These are phyloP conservation scores for California macrophylla DNA, from an alignment of 441 rosid genomes.

Conservation along the genomic window DNA sequence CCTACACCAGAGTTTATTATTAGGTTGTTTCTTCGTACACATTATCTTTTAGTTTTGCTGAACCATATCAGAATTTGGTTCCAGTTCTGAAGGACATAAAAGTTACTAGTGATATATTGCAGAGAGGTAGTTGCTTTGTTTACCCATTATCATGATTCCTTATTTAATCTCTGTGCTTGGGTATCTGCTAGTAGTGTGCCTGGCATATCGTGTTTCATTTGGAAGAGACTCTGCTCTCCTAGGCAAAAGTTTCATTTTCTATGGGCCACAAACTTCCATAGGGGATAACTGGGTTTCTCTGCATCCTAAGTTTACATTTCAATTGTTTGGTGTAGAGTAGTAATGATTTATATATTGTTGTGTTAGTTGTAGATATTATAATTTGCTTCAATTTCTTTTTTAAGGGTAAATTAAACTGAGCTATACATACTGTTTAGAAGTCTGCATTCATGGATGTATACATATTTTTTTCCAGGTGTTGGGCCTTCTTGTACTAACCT, in stretches of 20 bases:
- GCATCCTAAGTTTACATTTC: too few species aligned
- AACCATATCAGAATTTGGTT: background rate
- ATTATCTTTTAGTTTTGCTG: background rate
- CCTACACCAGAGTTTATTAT: background rate
- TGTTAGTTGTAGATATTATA: too few species aligned
- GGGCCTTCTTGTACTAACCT: slow-evolving; percentile 63
- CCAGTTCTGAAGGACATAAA: background rate
- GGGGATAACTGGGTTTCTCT: background rate
- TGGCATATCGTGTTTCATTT: background rate
- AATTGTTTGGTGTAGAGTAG: too few species aligned
- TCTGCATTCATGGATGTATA: background rate
- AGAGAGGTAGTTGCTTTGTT: background rate
- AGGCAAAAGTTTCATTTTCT: too few species aligned
- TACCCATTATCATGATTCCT: background rate
- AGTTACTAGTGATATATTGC: background rate
- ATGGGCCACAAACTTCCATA: too few species aligned
- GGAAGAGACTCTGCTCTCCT: too few species aligned
- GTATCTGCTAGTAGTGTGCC: background rate
- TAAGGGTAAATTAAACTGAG: background rate
- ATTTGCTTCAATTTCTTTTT: too few species aligned
- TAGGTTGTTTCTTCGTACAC: background rate
- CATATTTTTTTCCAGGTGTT: slow-evolving; percentile 48
- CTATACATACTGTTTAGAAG: background rate
- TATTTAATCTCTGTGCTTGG: background rate
- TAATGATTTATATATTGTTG: too few species aligned